These are phyloP conservation scores for Phytophthora pisi DNA, from an alignment of 352 stramenopile species.

Conservation along the genomic window DNA sequence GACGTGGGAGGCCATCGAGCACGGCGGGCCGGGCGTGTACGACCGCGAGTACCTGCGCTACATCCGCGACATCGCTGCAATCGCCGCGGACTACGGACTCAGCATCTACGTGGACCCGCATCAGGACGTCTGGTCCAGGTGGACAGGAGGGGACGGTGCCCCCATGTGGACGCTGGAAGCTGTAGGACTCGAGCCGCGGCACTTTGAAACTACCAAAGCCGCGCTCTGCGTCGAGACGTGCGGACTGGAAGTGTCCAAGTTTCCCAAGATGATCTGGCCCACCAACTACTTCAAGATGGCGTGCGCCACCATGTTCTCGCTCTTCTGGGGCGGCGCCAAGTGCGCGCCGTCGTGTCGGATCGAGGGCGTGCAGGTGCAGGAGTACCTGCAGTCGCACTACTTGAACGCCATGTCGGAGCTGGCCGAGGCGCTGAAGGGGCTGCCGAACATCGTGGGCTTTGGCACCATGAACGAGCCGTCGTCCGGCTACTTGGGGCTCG, in stretches of 20 bases:
- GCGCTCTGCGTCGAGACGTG: conserved; percentile 78
- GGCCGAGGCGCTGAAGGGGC: conserved; percentile 58
- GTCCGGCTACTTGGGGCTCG: conserved; percentile 72
- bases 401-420: conserved; percentile 75
- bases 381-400: conserved; percentile 90
- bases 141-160: conserved; percentile 89
- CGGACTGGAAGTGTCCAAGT: conserved; percentile 39
- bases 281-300: conserved; percentile 93
- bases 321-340: conserved; percentile 85
- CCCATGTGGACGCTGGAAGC: conserved; percentile 89
- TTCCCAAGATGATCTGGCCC: conserved; percentile 93
- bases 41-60: conserved; percentile 88
- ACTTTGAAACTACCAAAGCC: conserved; percentile 79
- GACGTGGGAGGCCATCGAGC: conserved; percentile 92
- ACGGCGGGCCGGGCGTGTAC: conserved; percentile 81
- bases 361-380: conserved; percentile 79
- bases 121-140: conserved; percentile 93
- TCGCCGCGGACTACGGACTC: conserved; percentile 72
- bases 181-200: conserved; percentile 73
- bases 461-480: conserved; percentile 93
- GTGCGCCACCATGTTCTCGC: conserved; percentile 91
- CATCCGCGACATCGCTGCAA: conserved; percentile 62
- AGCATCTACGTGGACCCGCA: conserved; percentile 91
- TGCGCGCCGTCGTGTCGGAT: conserved; percentile 78
- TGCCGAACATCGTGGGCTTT: conserved; percentile 90